Percentiles rank a stretch among this genome's conserved stretches.
Evolutionary conservation across 2,329 filamentous ascomycete species (phyloP).

Genomic region (Aspergillus melleus): DNA sequence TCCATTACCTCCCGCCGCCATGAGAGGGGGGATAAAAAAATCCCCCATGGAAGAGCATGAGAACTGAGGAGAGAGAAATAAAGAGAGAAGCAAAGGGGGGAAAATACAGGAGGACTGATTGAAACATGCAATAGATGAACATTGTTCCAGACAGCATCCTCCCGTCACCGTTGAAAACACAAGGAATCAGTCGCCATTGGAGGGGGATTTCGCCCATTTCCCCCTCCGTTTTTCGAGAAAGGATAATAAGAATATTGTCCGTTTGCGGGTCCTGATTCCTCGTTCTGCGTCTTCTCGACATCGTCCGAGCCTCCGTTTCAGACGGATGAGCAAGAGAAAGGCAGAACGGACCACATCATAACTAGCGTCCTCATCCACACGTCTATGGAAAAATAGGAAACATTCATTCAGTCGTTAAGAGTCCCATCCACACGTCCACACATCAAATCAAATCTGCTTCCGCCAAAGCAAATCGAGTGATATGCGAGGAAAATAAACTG

Average conservation of each 20-base stretch:
- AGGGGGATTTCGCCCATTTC: neutral
- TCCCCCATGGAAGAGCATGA: neutral
- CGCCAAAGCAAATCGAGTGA: conserved; percentile 22
- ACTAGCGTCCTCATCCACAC: conserved; percentile 15
- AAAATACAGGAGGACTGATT: neutral
- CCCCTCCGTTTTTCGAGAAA: neutral
- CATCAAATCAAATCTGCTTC: conserved; percentile 19
- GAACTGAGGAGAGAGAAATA: neutral
- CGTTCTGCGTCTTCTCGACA: neutral
- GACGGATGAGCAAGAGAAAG: neutral
- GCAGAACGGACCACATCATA: neutral
- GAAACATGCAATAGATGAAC: neutral
- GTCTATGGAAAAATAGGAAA: conserved; percentile 22
- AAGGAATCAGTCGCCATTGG: neutral
- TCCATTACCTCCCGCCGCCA: neutral
- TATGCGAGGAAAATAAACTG: conserved; percentile 23
- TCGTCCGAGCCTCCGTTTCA: neutral
- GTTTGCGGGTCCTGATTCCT: neutral
- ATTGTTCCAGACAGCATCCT: neutral
- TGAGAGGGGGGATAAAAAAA: neutral
- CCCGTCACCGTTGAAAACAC: neutral
- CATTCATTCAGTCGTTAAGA: conserved; percentile 29
- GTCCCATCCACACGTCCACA: conserved; percentile 18
- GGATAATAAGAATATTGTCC: neutral
- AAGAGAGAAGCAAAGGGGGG: neutral